Evolutionary conservation across 495 filamentous ascomycete genomes (phyloP), one percentile per base, ranked within the genome.

Genomic region (Lophium mytilinum): DNA sequence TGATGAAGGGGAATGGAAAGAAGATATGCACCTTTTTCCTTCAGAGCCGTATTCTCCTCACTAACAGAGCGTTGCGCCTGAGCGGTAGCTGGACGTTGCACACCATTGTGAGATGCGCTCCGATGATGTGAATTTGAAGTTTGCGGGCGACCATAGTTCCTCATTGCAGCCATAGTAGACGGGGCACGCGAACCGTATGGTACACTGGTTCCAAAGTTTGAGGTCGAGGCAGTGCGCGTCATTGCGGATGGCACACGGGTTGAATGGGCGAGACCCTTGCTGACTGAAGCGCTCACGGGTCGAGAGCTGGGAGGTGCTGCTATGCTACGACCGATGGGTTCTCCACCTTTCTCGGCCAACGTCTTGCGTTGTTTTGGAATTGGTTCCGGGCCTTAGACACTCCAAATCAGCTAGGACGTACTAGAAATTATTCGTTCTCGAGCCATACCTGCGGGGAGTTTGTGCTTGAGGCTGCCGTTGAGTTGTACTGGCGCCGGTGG

Each of bases 381-480:
- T 35, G 63, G 55, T 39, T 68, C 65, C 8, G 62, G 63, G 18
- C 63, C 65, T 67, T 12, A 10, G 18, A n/a, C 17, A 5, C 53
- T 60, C 49, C 15, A 14, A 15, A 2, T 10, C 39, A n/a, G 15
- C 14, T 14, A 30, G 0, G 11, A 14, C 8, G n/a, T 54, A n/a
- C 0, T 18, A 12, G 17, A 19, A 1, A 9, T 35, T 48, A 35
- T 3, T 37, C 12, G 35, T 12, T 43, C 24, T 41, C 35, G 50
- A 6, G 11, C 37, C 68, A 19, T 63, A 70, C 68, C 47, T 11
- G 57, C 62, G 24, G 51, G 61, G 10, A 60, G 57, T 45, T 65
- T 70, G 49, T 76, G 74, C 60, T 77, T 77, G 21, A 48, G 43
- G 21, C 35, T 49, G 30, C 35, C 50, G 30, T 37, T 53, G 40